Conservation (phyloP, 73 alveolate species). For the Halteria grandinella region DNA sequence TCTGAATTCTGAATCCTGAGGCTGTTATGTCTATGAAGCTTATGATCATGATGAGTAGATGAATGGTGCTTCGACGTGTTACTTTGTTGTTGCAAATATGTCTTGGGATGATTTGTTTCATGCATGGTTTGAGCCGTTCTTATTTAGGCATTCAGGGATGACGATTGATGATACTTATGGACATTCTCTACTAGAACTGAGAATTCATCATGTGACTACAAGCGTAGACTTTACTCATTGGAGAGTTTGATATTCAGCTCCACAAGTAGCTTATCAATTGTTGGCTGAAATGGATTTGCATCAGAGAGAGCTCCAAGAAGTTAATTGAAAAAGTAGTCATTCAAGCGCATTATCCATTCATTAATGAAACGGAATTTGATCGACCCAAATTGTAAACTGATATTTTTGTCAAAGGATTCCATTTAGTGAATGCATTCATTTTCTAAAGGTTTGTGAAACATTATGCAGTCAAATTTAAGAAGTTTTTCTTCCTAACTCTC, state of each 20-base stretch:
- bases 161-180: too few species aligned
- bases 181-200: too few species aligned
- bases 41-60: too few species aligned
- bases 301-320: constrained; percentile 47
- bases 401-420: neutral
- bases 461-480: constrained; percentile 3
- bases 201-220: too few species aligned
- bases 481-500: neutral
- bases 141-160: too few species aligned
- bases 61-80: too few species aligned
- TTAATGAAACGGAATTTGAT: constrained; percentile 35
- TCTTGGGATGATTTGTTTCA: too few species aligned
- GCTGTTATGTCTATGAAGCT: neutral
- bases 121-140: too few species aligned
- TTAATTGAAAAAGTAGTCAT: constrained; percentile 62
- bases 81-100: too few species aligned
- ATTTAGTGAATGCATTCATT: neutral
- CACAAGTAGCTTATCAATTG: too few species aligned
- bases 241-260: too few species aligned
- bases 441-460: constrained; percentile 38
- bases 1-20: neutral
- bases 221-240: too few species aligned
- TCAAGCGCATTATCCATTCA: constrained; percentile 44
- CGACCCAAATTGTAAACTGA: constrained; percentile 17
- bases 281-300: constrained; percentile 67